These are phyloP conservation scores for Globisporangium splendens DNA, from an alignment of 352 stramenopile species.

Conservation along the genomic window DNA sequence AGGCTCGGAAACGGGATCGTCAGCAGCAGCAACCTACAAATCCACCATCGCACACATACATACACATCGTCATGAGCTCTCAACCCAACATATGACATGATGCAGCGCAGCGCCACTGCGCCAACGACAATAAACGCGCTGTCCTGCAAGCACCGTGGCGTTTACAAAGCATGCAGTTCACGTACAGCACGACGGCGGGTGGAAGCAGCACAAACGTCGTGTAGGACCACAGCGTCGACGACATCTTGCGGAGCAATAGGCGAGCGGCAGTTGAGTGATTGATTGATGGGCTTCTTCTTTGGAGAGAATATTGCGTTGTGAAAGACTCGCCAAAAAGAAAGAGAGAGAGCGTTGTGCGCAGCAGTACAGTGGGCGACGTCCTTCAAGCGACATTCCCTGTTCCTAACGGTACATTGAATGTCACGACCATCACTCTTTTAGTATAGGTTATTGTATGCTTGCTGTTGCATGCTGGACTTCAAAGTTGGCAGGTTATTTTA, in stretches of 20 bases:
- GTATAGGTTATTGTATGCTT: too few species aligned
- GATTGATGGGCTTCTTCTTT: background rate
- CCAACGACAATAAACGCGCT: background rate
- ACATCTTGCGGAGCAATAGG: constrained; percentile 26
- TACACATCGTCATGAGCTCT: background rate
- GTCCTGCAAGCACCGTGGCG: too few species aligned
- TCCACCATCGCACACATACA: constrained; percentile 10
- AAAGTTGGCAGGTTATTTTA: too few species aligned
- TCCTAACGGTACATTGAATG: too few species aligned
- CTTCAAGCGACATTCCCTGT: too few species aligned
- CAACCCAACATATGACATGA: too few species aligned
- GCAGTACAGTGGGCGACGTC: background rate
- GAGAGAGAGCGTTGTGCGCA: background rate
- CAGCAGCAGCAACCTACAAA: constrained; percentile 57
- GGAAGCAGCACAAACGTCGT: constrained; percentile 78
- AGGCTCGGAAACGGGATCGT: constrained; percentile 73
- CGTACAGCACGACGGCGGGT: constrained; percentile 74
- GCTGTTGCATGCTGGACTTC: too few species aligned
- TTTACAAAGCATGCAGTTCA: constrained; percentile 3
- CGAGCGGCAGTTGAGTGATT: too few species aligned
- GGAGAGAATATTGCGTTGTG: constrained; percentile 4
- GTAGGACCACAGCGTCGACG: constrained; percentile 63
- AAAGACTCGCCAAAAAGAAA: too few species aligned
- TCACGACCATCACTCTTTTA: too few species aligned
- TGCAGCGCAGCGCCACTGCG: too few species aligned